phyloP scores from a whole-genome alignment of 495 filamentous ascomycete genomes.

The Penicillium crystallinum region DNA sequence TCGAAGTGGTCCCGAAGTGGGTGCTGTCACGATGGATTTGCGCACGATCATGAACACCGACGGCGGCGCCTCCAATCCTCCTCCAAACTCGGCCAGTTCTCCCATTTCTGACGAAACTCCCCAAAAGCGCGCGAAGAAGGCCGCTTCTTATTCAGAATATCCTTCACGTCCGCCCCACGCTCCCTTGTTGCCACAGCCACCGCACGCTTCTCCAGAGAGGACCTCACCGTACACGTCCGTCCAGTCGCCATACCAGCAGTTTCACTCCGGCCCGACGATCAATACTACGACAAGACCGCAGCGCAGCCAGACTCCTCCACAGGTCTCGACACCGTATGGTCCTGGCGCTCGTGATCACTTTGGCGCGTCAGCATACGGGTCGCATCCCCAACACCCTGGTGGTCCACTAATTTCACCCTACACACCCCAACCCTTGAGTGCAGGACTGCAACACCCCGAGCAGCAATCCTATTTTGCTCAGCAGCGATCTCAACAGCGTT shows the following conservation, averaged over 20 bases:
- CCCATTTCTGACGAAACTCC: conserved; percentile 21
- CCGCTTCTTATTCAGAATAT: conserved; percentile 24
- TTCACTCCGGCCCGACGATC: conserved; percentile 27
- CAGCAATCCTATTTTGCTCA: conserved; percentile 40
- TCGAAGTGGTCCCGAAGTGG: conserved; percentile 18
- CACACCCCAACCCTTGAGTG: conserved; percentile 28
- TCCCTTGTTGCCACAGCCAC: conserved; percentile 35
- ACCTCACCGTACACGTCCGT: conserved; percentile 38
- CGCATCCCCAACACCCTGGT: conserved; percentile 26
- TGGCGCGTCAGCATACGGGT: conserved; percentile 30
- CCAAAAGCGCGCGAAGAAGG: conserved; percentile 28
- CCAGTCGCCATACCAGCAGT: conserved; percentile 46
- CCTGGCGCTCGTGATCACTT: conserved; percentile 33
- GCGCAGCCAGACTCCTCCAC: conserved; percentile 34
- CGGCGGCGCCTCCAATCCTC: conserved; percentile 30
- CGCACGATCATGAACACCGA: conserved; percentile 51
- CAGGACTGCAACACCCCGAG: conserved; percentile 27
- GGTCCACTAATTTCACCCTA: conserved; percentile 32
- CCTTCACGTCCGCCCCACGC: conserved; percentile 38
- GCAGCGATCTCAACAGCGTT: conserved; percentile 42
- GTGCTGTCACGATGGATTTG: conserved; percentile 46
- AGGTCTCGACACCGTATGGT: conserved; percentile 30
- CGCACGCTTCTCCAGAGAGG: conserved; percentile 37
- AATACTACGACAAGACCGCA: conserved; percentile 31
- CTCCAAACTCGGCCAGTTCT: conserved; percentile 23